These are phyloP conservation scores for Alternaria sp. DNA, from an alignment of 2,329 filamentous ascomycete species.

Conservation along the genomic window DNA sequence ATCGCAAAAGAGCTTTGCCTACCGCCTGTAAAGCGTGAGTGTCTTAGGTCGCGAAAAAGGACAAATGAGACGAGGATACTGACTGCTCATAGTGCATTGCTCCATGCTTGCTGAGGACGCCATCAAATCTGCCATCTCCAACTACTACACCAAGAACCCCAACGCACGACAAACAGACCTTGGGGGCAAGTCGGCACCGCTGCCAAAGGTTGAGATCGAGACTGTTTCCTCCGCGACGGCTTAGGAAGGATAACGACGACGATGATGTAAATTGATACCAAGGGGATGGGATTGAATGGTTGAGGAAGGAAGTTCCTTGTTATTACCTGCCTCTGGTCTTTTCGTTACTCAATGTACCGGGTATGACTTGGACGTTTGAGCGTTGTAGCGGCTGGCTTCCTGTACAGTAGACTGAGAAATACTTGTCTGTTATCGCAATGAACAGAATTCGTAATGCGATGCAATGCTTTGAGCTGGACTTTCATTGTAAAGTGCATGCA, in stretches of 20 bases:
- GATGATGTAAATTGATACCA: constrained; percentile 37
- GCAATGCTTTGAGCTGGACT: neutral
- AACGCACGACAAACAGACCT: constrained; percentile 77
- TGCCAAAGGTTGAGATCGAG: constrained; percentile 72
- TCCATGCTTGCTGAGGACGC: constrained; percentile 92
- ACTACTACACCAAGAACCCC: constrained; percentile 92
- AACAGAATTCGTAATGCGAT: constrained; percentile 17
- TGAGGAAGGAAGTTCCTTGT: constrained; percentile 1
- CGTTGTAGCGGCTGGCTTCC: constrained; percentile 17
- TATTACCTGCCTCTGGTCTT: constrained; percentile 18
- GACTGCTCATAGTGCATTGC: constrained; percentile 74
- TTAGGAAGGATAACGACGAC: constrained; percentile 31
- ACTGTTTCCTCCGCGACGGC: constrained; percentile 56
- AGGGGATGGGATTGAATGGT: neutral
- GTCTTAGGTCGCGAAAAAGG: neutral
- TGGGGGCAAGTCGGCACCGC: constrained; percentile 73
- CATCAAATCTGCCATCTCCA: constrained; percentile 89
- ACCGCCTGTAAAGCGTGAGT: constrained; percentile 85
- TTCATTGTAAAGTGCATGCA: neutral
- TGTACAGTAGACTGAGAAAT: constrained; percentile 17
- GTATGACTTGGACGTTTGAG: constrained; percentile 24
- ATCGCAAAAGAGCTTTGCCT: constrained; percentile 95
- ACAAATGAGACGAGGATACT: constrained; percentile 1
- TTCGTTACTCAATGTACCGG: constrained; percentile 20
- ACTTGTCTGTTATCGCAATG: constrained; percentile 13